These are phyloP conservation scores for Colletotrichum graminicola DNA, from an alignment of 2,329 filamentous ascomycete genomes.

Conservation along the genomic window DNA sequence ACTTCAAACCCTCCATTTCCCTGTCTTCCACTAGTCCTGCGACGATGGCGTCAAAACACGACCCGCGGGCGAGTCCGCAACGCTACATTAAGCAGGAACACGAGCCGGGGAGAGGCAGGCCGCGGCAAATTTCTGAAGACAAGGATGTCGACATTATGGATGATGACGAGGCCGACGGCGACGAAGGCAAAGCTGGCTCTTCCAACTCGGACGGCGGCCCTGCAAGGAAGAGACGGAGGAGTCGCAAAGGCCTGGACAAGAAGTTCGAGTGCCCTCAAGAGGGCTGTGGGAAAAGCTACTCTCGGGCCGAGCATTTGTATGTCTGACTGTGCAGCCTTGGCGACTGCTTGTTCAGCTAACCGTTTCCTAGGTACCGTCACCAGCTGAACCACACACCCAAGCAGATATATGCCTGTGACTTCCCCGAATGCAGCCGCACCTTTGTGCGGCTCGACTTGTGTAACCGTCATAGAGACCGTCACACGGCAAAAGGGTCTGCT, in stretches of 20 bases:
- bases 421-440: slow-evolving; percentile 87
- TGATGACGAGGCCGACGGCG: slow-evolving; percentile 54
- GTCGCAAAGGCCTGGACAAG: slow-evolving; percentile 83
- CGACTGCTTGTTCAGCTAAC: slow-evolving; percentile 44
- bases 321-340: slow-evolving; percentile 47
- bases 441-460: slow-evolving; percentile 96
- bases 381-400: slow-evolving; percentile 97
- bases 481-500: slow-evolving; percentile 83
- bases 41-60: slow-evolving; percentile 59
- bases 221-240: slow-evolving; percentile 73
- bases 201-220: slow-evolving; percentile 68
- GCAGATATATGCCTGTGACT: slow-evolving; percentile 94
- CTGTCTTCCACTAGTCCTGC: slow-evolving; percentile 55
- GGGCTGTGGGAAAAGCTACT: slow-evolving; percentile 96
- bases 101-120: slow-evolving; percentile 55
- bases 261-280: slow-evolving; percentile 86
- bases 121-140: slow-evolving; percentile 57
- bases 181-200: slow-evolving; percentile 60
- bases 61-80: slow-evolving; percentile 52
- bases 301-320: slow-evolving; percentile 93
- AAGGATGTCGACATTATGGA: slow-evolving; percentile 58
- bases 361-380: slow-evolving; percentile 76
- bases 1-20: slow-evolving; percentile 55
- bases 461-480: slow-evolving; percentile 84
- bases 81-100: slow-evolving; percentile 57